These are phyloP conservation scores for Diatrype stigma DNA, from an alignment of 2,329 filamentous ascomycete genomes.

Conservation along the genomic window DNA sequence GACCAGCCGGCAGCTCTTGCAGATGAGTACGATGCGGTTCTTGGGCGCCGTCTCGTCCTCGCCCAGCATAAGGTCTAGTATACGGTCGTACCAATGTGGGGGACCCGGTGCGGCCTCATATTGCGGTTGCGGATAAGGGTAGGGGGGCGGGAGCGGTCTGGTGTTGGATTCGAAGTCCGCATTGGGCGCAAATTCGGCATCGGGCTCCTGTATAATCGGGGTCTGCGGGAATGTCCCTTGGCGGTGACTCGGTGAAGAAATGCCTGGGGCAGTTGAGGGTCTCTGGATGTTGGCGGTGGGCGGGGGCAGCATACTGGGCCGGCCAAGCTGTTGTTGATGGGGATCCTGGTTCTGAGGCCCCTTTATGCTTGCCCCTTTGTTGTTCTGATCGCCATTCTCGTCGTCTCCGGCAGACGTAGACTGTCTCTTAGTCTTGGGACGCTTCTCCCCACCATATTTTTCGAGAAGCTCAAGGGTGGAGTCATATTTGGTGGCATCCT, in stretches of 20 bases:
- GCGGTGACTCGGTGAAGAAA: slow-evolving; percentile 22
- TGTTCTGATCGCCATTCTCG: slow-evolving; percentile 12
- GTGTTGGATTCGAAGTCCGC: slow-evolving; percentile 42
- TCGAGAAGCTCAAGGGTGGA: slow-evolving; percentile 89
- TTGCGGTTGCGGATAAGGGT: slow-evolving; percentile 23
- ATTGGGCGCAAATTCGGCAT: slow-evolving; percentile 71
- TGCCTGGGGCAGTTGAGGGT: slow-evolving; percentile 24
- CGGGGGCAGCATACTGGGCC: slow-evolving; percentile 53
- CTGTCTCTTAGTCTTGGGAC: slow-evolving; percentile 29
- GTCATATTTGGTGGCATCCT: slow-evolving; percentile 92
- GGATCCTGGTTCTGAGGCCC: slow-evolving; percentile 20
- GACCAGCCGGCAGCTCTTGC: slow-evolving; percentile 74
- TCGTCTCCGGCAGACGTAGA: slow-evolving; percentile 14
- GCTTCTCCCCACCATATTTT: slow-evolving; percentile 74
- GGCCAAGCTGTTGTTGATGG: slow-evolving; percentile 14
- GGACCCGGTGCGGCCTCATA: slow-evolving; percentile 24
- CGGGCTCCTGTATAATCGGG: slow-evolving; percentile 30
- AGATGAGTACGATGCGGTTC: slow-evolving; percentile 87
- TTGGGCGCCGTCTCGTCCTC: slow-evolving; percentile 92
- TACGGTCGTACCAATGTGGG: slow-evolving; percentile 87
- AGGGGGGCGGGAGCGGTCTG: slow-evolving; percentile 20
- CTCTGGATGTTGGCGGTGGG: slow-evolving; percentile 60
- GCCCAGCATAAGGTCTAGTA: slow-evolving; percentile 86
- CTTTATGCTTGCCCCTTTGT: slow-evolving; percentile 24
- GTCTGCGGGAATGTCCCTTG: slow-evolving; percentile 17